Evolutionary conservation across 768 basidiomycete genomes (phyloP).

Genomic region (Zangia roseola): DNA sequence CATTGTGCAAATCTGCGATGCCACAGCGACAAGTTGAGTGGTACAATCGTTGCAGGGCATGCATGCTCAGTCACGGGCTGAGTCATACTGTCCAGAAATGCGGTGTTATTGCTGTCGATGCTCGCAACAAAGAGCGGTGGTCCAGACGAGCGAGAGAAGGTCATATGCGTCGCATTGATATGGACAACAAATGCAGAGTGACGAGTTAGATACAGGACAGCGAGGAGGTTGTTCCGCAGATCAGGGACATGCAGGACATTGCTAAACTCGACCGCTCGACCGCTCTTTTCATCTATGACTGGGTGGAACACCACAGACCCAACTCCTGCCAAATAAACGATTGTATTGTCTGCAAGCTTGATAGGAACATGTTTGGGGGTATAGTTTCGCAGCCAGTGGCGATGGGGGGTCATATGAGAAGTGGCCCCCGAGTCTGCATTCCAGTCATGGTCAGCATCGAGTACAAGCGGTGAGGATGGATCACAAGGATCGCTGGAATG

Average conservation of each 20-base stretch:
- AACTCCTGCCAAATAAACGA: neutral
- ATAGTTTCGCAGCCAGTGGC: no score
- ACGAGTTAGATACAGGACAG: slow-evolving; percentile 10
- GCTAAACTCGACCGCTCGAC: slow-evolving; percentile 10
- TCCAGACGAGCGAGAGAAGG: neutral
- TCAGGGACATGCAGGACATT: slow-evolving; percentile 22
- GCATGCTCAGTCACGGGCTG: neutral
- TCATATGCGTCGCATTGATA: slow-evolving; percentile 1
- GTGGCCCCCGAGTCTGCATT: no score
- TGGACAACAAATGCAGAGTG: slow-evolving; percentile 4
- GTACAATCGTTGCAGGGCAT: neutral
- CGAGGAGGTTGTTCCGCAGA: no score
- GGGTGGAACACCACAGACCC: slow-evolving; percentile 2
- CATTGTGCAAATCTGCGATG: slow-evolving; percentile 26
- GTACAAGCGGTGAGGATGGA: no score
- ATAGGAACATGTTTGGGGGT: no score
- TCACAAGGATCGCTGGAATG: no score
- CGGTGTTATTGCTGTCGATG: slow-evolving; percentile 15
- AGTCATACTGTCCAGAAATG: slow-evolving; percentile 20
- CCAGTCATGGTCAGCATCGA: no score
- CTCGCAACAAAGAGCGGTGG: neutral
- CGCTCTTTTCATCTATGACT: slow-evolving; percentile 4
- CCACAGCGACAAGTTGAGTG: slow-evolving; percentile 18
- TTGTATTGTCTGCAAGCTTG: no score
- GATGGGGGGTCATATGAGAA: no score